Base-by-base conservation (phyloP, 768 basidiomycete species). In the Termitomyces sp. region DNA sequence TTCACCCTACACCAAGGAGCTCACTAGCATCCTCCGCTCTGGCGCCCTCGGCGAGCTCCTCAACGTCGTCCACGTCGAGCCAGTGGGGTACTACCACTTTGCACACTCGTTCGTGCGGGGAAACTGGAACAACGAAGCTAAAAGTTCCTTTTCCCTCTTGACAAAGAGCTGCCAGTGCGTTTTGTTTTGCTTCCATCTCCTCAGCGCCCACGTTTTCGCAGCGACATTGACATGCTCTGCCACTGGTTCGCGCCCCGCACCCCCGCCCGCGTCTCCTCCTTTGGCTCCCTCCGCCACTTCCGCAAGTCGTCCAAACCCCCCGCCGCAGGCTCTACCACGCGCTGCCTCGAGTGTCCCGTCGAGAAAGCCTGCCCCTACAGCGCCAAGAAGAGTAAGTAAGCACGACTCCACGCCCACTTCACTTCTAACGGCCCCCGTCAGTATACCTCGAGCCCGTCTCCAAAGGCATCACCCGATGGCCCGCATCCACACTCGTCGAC, bases 161-260 rank as follows among this genome's bases (percentile, higher is more conserved):
- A 88, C 92, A 18, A 95, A 95, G 75, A 85, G 86, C 62, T 95
- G 89, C 81, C 93, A 95, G 91, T 92, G 69, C 65, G 86, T 73
- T 26, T 1, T 1, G 0, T 4, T 12, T 5, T 2, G 16, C 1
- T 27, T 6, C 9, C 18, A 3, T 12, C 9, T 18, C 3, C 2
- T 5, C 29, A 4, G 13, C 3, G 20, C 42, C 14, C 48, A 49
- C 53, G 1, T 5, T 16, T 5, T 3, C 26, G 1, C 26, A 94
- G 92, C 65, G 93, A 95, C 68, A 86, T 95, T 57, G 92, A 94
- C 63, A 77, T 94, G 44, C 70, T 93, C 18, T 90, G 88, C 64
- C 81, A 87, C 66, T 93, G 87, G 85, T 74, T 92, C 55, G 75
- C 80, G 3, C 87, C 89, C 3, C 79, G 80, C 1, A 76, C 70